Conservation (phyloP, 768 basidiomycete genomes). For the Boletus reticuloceps region DNA sequence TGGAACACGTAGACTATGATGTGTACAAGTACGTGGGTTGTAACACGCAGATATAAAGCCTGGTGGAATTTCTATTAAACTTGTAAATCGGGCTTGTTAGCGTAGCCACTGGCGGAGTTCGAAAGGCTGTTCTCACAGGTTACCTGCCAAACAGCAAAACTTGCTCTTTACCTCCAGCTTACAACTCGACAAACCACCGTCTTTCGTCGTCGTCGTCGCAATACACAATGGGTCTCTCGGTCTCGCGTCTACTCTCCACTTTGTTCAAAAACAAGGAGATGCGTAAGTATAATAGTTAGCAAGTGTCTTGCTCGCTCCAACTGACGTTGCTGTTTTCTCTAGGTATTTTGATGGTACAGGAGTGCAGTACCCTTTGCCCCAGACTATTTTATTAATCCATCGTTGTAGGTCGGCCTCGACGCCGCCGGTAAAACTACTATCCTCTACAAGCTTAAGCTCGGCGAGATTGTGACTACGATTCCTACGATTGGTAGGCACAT, state of each 20-base stretch:
- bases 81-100: neutral
- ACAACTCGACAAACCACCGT: slow-evolving; percentile 27
- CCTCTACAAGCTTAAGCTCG: slow-evolving; percentile 98
- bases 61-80: neutral
- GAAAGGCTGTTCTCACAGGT: slow-evolving; percentile 32
- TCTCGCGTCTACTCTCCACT: slow-evolving; percentile 72
- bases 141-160: slow-evolving; percentile 31
- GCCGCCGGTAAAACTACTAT: slow-evolving; percentile 99
- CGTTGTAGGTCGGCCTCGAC: slow-evolving; percentile 88
- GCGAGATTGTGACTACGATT: slow-evolving; percentile 99
- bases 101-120: slow-evolving; percentile 33
- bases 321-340: slow-evolving; percentile 29
- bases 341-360: slow-evolving; percentile 94
- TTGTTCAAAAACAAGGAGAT: slow-evolving; percentile 99
- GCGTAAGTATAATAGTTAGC: slow-evolving; percentile 61
- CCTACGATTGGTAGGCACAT: slow-evolving; percentile 90
- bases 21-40: slow-evolving; percentile 11
- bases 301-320: slow-evolving; percentile 19
- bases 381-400: slow-evolving; percentile 8
- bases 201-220: slow-evolving; percentile 32
- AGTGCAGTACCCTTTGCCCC: slow-evolving; percentile 19
- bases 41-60: neutral
- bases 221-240: slow-evolving; percentile 70
- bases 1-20: slow-evolving; percentile 17
- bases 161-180: slow-evolving; percentile 30